Percentiles rank a stretch among this genome's conserved stretches.
phyloP scores from a whole-genome alignment of 371 early-diverging fungal species.

The Funneliformis caledonium region DNA sequence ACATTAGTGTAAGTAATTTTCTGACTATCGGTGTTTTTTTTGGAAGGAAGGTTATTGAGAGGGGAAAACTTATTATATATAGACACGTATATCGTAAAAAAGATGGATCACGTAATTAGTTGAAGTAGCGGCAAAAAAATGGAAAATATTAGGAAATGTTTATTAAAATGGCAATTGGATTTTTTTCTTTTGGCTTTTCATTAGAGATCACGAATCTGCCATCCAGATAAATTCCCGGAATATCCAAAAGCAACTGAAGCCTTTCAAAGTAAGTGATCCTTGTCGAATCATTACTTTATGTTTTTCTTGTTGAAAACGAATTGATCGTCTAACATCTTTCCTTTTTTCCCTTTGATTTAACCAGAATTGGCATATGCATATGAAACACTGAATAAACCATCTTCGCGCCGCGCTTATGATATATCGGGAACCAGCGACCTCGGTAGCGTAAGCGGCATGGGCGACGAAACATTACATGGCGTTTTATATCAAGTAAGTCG shows the following conservation, averaged over 20 bases:
- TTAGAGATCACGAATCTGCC: conserved; percentile 48
- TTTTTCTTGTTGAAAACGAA: neutral
- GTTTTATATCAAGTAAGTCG: conserved; percentile 60
- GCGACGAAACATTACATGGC: conserved; percentile 59
- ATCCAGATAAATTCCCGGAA: conserved; percentile 55
- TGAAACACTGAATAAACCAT: conserved; percentile 66
- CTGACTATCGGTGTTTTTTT: neutral
- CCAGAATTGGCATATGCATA: conserved; percentile 64
- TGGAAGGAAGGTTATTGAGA: neutral
- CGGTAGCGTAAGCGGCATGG: conserved; percentile 44
- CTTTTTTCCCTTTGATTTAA: neutral
- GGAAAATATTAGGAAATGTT: too few species aligned
- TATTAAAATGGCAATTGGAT: neutral
- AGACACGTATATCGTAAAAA: too few species aligned
- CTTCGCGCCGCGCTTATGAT: conserved; percentile 61
- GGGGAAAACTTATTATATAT: too few species aligned
- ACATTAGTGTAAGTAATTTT: conserved; percentile 38
- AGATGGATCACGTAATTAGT: neutral
- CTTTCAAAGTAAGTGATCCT: conserved; percentile 48
- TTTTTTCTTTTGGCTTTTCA: neutral
- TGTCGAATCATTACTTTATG: too few species aligned
- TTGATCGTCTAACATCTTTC: neutral
- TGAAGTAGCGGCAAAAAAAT: neutral
- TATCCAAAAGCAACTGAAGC: conserved; percentile 53
- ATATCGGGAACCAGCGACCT: conserved; percentile 52